Evolutionary conservation across 2,329 filamentous ascomycete genomes (phyloP).

Genomic region (Fusarium sp.): DNA sequence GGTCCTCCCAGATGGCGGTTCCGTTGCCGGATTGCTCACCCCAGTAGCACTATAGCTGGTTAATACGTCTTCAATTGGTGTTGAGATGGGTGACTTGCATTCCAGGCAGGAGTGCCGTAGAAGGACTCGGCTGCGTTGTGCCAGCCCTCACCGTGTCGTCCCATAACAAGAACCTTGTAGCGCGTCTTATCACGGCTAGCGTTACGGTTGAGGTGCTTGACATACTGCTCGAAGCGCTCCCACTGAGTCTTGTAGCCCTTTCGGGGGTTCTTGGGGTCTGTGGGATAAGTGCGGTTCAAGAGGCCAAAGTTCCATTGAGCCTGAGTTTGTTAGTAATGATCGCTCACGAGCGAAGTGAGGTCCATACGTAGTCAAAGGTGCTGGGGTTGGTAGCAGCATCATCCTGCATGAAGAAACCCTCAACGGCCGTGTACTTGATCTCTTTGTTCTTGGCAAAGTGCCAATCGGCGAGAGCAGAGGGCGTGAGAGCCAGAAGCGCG

Average conservation of each 20-base stretch:
- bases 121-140: conserved; percentile 75
- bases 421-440: conserved; percentile 72
- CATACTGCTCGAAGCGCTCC: conserved; percentile 74
- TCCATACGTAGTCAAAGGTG: conserved; percentile 75
- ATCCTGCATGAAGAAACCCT: conserved; percentile 76
- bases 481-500: conserved; percentile 50
- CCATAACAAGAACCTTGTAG: conserved; percentile 79
- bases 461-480: conserved; percentile 52
- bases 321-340: conserved; percentile 53
- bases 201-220: conserved; percentile 66
- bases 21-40: conserved; percentile 74
- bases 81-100: conserved; percentile 61
- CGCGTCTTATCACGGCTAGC: conserved; percentile 60
- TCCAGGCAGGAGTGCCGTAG: conserved; percentile 79
- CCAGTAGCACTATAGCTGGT: conserved; percentile 71
- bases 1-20: conserved; percentile 74
- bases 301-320: conserved; percentile 75
- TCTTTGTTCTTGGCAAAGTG: conserved; percentile 55
- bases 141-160: conserved; percentile 78
- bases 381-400: conserved; percentile 67
- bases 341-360: not conserved
- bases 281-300: conserved; percentile 73
- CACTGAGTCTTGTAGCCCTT: conserved; percentile 69
- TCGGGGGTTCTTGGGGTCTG: conserved; percentile 60
- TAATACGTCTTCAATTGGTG: not conserved